These are phyloP conservation scores for Acrocalymma vagum DNA, from an alignment of 2,329 filamentous ascomycete genomes.

Conservation along the genomic window DNA sequence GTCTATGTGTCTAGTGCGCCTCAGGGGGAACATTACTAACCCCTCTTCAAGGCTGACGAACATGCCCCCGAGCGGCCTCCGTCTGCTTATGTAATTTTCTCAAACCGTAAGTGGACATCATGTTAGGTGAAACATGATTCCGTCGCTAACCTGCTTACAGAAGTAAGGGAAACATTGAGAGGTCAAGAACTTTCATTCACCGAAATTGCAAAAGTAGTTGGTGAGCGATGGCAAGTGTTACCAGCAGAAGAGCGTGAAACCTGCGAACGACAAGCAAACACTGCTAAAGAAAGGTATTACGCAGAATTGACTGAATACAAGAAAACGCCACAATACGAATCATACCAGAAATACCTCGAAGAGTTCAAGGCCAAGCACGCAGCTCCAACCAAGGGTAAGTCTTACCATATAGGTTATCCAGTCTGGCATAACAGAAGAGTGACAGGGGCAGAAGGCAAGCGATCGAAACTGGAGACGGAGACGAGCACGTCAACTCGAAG, in stretches of 20 bases:
- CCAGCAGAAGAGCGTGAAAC: conserved; percentile 72
- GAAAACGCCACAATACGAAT: conserved; percentile 73
- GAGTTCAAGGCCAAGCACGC: conserved; percentile 80
- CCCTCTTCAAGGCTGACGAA: conserved; percentile 71
- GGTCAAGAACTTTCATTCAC: conserved; percentile 81
- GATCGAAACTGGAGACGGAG: conserved; percentile 53
- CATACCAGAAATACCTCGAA: conserved; percentile 75
- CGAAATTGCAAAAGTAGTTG: conserved; percentile 83
- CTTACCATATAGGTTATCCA: neutral
- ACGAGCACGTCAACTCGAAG: conserved; percentile 39
- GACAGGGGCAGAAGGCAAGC: conserved; percentile 50
- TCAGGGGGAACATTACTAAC: conserved; percentile 24
- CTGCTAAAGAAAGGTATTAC: conserved; percentile 80
- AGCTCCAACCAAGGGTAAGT: conserved; percentile 45
- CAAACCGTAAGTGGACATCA: conserved; percentile 70
- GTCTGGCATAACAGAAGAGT: conserved; percentile 15
- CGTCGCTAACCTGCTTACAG: conserved; percentile 52
- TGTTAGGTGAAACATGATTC: neutral
- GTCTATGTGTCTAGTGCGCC: no score
- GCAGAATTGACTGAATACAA: conserved; percentile 78
- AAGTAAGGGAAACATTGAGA: conserved; percentile 80
- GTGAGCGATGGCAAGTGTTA: conserved; percentile 82
- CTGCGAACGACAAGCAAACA: conserved; percentile 75
- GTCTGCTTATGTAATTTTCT: conserved; percentile 86
- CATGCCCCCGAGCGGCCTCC: conserved; percentile 82